phyloP scores from a whole-genome alignment of 1,139 yeast genomes.

The Yamadazyma friedrichii region DNA sequence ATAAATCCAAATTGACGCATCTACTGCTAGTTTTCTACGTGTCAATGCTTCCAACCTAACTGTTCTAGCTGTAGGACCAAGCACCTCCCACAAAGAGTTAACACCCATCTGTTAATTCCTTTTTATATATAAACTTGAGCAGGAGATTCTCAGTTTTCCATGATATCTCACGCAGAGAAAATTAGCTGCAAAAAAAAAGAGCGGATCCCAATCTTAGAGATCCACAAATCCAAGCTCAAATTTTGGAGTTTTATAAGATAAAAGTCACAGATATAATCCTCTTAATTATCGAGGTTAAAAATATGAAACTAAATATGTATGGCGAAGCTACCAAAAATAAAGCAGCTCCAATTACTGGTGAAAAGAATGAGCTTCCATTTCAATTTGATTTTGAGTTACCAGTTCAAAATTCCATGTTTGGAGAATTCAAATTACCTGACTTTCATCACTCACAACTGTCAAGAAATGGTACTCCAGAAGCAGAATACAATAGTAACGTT shows the following conservation, averaged over 20 bases:
- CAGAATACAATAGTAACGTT: too few relatives aligned
- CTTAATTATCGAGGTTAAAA: neutral
- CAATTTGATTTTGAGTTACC: slow-evolving; percentile 1
- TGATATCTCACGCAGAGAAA: too few relatives aligned
- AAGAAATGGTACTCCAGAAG: too few relatives aligned
- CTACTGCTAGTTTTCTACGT: slow-evolving; percentile 83
- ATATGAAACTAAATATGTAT: neutral
- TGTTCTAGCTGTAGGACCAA: slow-evolving; percentile 89
- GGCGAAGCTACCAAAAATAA: neutral
- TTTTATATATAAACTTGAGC: neutral
- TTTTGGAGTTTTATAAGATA: neutral
- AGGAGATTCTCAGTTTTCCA: neutral
- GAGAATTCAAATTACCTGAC: too few relatives aligned
- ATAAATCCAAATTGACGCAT: slow-evolving; percentile 98
- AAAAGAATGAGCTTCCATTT: neutral
- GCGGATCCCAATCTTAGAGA: neutral
- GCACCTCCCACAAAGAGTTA: slow-evolving; percentile 87
- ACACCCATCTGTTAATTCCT: slow-evolving; percentile 74
- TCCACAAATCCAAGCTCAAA: neutral
- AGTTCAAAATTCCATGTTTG: neutral
- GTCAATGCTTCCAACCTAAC: slow-evolving; percentile 81
- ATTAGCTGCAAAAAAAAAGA: slow-evolving; percentile 1
- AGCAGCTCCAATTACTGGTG: neutral
- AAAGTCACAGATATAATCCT: too few relatives aligned
- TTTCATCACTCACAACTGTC: too few relatives aligned